phyloP scores from a whole-genome alignment of 108 stramenopile species.

The Cyclostephanos invisitatus region DNA sequence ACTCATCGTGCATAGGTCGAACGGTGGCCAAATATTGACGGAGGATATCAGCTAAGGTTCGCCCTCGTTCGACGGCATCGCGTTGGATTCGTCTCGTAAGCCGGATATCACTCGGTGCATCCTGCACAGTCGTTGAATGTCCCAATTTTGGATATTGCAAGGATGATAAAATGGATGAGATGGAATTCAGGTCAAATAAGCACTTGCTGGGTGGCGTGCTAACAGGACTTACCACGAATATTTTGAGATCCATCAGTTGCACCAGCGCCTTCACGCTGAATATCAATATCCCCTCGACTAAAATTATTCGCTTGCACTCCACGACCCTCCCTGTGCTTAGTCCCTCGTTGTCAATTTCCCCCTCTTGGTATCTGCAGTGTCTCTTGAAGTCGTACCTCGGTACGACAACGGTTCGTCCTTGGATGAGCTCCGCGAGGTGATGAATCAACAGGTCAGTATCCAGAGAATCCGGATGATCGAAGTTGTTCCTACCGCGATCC shows the following conservation, averaged over 20 bases:
- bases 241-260: constrained; percentile 87
- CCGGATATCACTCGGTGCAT: constrained; percentile 84
- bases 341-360: constrained; percentile 41
- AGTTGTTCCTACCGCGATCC: constrained; percentile 79
- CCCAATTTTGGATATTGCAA: background rate
- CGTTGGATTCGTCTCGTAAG: constrained; percentile 83
- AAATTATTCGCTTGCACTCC: constrained; percentile 67
- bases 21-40: constrained; percentile 86
- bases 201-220: constrained; percentile 1
- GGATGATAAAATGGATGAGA: background rate
- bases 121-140: constrained; percentile 38
- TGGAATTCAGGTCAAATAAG: constrained; percentile 16
- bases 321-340: constrained; percentile 44
- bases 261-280: constrained; percentile 74
- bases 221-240: constrained; percentile 83
- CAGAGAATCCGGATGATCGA: constrained; percentile 94
- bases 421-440: constrained; percentile 73
- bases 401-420: constrained; percentile 68
- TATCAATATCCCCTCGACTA: constrained; percentile 94
- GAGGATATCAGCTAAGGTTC: constrained; percentile 78
- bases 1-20: constrained; percentile 92
- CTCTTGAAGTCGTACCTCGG: constrained; percentile 93
- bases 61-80: constrained; percentile 83
- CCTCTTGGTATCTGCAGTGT: constrained; percentile 74
- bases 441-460: constrained; percentile 87